Percentiles rank a stretch among this genome's conserved stretches.
These are phyloP conservation scores for Arbutus unedo DNA, from an alignment of 148 eudicot species.

Conservation along the genomic window DNA sequence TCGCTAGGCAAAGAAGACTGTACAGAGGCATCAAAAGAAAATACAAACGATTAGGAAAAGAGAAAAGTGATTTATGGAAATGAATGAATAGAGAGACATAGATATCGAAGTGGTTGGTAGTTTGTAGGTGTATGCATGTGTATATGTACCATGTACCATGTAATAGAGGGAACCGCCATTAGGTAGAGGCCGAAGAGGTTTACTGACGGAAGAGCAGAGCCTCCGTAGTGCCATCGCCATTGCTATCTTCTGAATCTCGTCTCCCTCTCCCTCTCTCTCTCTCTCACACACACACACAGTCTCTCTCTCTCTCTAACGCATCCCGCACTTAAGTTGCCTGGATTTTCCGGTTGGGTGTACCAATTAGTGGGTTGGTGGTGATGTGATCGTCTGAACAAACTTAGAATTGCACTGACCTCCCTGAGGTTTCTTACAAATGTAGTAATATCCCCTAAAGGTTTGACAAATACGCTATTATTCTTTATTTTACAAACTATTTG, in stretches of 20 bases:
- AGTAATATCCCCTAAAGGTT: too few species aligned
- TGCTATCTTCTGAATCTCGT: constrained; percentile 26
- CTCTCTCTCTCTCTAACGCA: constrained; percentile 14
- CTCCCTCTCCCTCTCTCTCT: background rate
- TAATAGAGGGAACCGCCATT: constrained; percentile 32
- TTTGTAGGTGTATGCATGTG: background rate
- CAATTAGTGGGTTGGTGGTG: constrained; percentile 11
- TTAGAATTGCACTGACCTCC: too few species aligned
- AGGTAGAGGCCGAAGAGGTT: constrained; percentile 36
- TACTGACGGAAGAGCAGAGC: constrained; percentile 45
- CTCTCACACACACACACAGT: background rate
- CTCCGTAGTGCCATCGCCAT: constrained; percentile 73
- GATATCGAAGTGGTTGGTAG: background rate
- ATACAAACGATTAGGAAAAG: constrained; percentile 9
- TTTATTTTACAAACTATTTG: too few species aligned
- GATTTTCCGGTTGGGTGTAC: constrained; percentile 14
- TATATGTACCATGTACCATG: constrained; percentile 50
- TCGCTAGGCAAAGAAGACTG: constrained; percentile 60
- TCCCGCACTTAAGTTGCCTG: background rate
- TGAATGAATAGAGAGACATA: background rate
- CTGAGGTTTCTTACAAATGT: too few species aligned
- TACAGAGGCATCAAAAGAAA: constrained; percentile 3
- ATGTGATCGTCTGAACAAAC: background rate
- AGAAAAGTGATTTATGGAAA: background rate
- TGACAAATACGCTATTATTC: too few species aligned